Evolutionary conservation across 495 filamentous ascomycete genomes (phyloP), one percentile per base, ranked within the genome.

Genomic region (Tuber umbilicatum): DNA sequence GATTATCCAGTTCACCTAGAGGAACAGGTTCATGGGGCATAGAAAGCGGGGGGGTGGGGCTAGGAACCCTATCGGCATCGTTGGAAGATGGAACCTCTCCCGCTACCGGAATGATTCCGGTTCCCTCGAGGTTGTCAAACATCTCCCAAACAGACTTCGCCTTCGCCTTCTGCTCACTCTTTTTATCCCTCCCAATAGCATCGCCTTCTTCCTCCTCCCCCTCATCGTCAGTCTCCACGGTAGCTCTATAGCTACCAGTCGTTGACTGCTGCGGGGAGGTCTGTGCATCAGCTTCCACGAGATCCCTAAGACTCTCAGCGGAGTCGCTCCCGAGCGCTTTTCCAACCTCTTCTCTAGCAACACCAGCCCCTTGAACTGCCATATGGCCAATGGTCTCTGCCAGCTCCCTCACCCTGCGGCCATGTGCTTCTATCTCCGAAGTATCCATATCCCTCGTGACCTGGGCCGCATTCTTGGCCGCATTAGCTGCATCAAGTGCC

Each of bases 351-450:
- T 74, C 76, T 40, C 40, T 80, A 19, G 78, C 79, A 31, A 73
- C 75, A 19, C 75, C 68, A 45, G 79, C 79, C 68, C 79, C 79
- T 37, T 82, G 81, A 12, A 75, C 31, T 73, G 81, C 84, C 43
- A 86, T 83, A 72, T 86, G 82, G 37, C 85, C 86, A 72, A 89
- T 79, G 17, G 85, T 85, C 27, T 82, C 81, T 27, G 86, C 86
- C 76, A 88, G 82, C 60, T 80, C 81, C 47, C 83, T 84, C 55
- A 88, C 79, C 68, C 83, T 83, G 43, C 85, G 83, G 0, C 85
- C 82, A 7, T 86, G 81, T 38, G 81, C 82, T 50, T 86, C 85
- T 47, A 87, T 81, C 38, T 85, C 81, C 42, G 85, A 84, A 39
- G 83, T 77, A 50, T 86, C 84, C 16, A 83, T 81, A 40, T 83